phyloP scores from a whole-genome alignment of 2,329 filamentous ascomycete species.

The Chaetomiaceae sp. region DNA sequence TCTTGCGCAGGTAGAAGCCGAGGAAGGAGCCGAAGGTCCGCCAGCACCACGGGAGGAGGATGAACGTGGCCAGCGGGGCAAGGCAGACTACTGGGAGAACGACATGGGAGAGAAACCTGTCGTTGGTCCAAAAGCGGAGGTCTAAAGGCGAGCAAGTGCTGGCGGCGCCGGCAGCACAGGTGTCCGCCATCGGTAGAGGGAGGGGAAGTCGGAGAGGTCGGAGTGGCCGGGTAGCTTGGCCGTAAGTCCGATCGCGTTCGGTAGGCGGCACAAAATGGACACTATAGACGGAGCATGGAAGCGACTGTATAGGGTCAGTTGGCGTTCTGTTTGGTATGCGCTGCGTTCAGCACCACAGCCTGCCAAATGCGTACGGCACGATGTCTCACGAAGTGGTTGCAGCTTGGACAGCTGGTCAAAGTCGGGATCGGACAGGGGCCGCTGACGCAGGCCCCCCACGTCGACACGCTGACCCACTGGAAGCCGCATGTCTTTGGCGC shows the following conservation, averaged over 20 bases:
- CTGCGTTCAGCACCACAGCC: too few relatives aligned
- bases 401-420: conserved; percentile 7
- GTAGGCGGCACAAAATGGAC: too few relatives aligned
- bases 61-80: conserved; percentile 7
- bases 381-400: background rate
- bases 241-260: too few relatives aligned
- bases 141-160: background rate
- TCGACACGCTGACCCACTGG: background rate
- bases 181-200: background rate
- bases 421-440: too few relatives aligned
- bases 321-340: too few relatives aligned
- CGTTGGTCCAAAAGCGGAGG: conserved; percentile 5
- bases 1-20: conserved; percentile 57
- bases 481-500: background rate
- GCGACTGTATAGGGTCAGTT: too few relatives aligned
- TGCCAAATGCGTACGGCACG: background rate
- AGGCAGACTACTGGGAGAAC: background rate
- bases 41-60: conserved; percentile 32
- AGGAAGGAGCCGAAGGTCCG: conserved; percentile 37
- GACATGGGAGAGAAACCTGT: conserved; percentile 9
- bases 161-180: conserved; percentile 1
- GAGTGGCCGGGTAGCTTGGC: too few relatives aligned
- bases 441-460: too few relatives aligned
- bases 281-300: too few relatives aligned
- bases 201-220: too few relatives aligned